phyloP scores from a whole-genome alignment of 345 rosid genomes.

The Toxicodendron radicans region DNA sequence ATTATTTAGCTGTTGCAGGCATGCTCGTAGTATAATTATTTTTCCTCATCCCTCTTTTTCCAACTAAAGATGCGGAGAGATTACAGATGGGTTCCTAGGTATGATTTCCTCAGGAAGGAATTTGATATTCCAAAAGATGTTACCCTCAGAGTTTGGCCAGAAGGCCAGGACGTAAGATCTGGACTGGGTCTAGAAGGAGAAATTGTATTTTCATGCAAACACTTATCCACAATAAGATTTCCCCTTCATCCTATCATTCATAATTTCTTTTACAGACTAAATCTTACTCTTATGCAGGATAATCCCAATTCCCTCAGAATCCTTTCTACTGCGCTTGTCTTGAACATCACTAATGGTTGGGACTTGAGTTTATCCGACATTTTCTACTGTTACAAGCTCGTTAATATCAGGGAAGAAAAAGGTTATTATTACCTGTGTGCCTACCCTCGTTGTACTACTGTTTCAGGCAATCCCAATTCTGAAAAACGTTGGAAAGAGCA shows the following conservation, averaged over 20 bases:
- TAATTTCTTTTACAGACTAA: not conserved
- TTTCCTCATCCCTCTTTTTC: not conserved
- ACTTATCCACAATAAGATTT: not conserved
- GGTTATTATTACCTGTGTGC: not conserved
- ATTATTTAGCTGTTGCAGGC: too few relatives aligned
- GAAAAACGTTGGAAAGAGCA: not conserved
- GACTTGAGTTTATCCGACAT: not conserved
- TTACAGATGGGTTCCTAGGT: not conserved
- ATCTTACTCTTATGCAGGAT: not conserved
- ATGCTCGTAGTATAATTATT: too few relatives aligned
- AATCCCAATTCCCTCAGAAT: not conserved
- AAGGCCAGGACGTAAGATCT: not conserved
- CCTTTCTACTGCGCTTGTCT: not conserved
- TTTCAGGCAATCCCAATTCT: not conserved
- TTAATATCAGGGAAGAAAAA: not conserved
- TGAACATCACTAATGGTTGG: not conserved
- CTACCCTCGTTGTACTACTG: not conserved
- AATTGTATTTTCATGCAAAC: constrained; percentile 1
- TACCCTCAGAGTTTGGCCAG: not conserved
- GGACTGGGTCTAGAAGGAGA: not conserved
- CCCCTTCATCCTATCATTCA: constrained; percentile 4
- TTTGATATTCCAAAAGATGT: not conserved
- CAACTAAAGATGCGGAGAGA: not conserved
- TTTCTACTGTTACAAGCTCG: not conserved
- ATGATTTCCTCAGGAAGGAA: not conserved